Percentiles rank a stretch among this genome's conserved stretches.
Conservation (phyloP, 2,329 filamentous ascomycete genomes). For the Lecanicillium sp. region DNA sequence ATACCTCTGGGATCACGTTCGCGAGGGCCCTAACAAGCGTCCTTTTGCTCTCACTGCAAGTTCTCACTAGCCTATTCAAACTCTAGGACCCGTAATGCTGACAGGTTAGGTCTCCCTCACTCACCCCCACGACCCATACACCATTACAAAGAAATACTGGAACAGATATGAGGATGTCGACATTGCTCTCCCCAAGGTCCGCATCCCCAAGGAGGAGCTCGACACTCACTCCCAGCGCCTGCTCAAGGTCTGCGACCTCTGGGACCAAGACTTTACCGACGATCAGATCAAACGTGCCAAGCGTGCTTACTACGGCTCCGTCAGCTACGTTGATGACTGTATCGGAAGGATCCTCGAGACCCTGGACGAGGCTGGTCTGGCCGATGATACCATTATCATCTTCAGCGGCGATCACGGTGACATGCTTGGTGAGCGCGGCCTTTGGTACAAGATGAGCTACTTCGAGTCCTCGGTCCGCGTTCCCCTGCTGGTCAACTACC, state of each 20-base stretch:
- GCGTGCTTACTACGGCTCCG: constrained; percentile 86
- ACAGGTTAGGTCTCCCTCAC: constrained; percentile 82
- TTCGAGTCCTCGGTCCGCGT: constrained; percentile 88
- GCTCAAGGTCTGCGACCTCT: constrained; percentile 79
- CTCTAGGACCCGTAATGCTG: no score
- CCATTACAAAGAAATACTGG: constrained; percentile 91
- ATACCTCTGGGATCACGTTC: constrained; percentile 84
- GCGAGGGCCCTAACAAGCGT: constrained; percentile 64
- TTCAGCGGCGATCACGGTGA: constrained; percentile 94
- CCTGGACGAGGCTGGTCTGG: constrained; percentile 71
- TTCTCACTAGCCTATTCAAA: no score
- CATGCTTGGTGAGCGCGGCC: constrained; percentile 85
- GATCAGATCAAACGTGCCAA: constrained; percentile 82
- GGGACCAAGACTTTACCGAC: constrained; percentile 74
- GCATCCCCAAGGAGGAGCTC: constrained; percentile 72
- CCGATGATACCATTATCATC: constrained; percentile 82
- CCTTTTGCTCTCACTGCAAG: constrained; percentile 76
- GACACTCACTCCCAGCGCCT: constrained; percentile 84
- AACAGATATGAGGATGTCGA: constrained; percentile 85
- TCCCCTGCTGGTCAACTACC: constrained; percentile 78
- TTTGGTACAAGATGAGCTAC: constrained; percentile 99
- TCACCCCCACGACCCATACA: constrained; percentile 92
- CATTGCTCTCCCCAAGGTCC: constrained; percentile 73
- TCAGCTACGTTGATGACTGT: constrained; percentile 91
- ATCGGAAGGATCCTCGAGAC: constrained; percentile 75